These are phyloP conservation scores for Dryas drummondii DNA, from an alignment of 306 rosid species.

Conservation along the genomic window DNA sequence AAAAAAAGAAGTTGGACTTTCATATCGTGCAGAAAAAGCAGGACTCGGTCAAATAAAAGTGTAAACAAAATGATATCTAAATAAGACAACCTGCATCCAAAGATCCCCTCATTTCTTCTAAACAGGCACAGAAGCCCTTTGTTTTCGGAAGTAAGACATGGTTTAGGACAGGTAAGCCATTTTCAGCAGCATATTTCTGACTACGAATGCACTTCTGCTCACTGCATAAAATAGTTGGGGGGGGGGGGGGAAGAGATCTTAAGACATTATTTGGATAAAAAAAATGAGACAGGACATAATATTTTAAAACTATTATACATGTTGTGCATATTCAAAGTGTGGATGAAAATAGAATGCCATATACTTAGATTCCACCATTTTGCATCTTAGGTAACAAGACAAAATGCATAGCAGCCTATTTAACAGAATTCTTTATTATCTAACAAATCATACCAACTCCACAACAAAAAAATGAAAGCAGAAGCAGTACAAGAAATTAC, in stretches of 20 bases:
- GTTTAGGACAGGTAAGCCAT: conserved; percentile 60
- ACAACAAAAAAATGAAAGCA: not conserved
- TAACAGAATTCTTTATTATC: too few relatives aligned
- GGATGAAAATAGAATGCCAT: not conserved
- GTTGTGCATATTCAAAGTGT: not conserved
- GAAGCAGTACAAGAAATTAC: conserved; percentile 39
- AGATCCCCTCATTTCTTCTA: conserved; percentile 56
- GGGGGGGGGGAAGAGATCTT: not conserved
- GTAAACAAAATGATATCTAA: conserved; percentile 16
- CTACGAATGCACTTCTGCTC: conserved; percentile 70
- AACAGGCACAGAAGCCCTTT: conserved; percentile 65
- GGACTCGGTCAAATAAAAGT: not conserved
- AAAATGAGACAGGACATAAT: not conserved
- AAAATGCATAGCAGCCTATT: not conserved
- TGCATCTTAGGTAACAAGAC: not conserved
- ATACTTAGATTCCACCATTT: not conserved
- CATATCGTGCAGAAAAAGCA: not conserved
- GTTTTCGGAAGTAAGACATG: conserved; percentile 75
- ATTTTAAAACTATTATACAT: not conserved
- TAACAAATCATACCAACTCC: not conserved
- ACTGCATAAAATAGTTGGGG: conserved; percentile 36
- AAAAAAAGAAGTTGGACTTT: not conserved
- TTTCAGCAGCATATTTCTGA: conserved; percentile 73
- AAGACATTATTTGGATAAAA: conserved; percentile 7
- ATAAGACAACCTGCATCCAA: conserved; percentile 58